These are phyloP conservation scores for Lactifluus pinguis DNA, from an alignment of 768 basidiomycete species.

Conservation along the genomic window DNA sequence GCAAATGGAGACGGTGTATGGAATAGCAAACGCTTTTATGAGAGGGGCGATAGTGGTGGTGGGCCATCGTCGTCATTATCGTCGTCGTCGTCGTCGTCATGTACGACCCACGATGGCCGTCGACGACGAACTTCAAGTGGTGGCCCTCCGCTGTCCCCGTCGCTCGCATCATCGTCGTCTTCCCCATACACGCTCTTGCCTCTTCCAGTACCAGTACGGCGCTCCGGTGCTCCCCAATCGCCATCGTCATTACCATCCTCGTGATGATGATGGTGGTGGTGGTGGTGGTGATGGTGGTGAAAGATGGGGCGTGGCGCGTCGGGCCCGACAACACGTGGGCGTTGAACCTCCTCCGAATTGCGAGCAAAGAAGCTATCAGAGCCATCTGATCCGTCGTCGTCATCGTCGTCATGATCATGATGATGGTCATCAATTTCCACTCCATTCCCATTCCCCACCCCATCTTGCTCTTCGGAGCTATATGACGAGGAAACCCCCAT, in stretches of 20 bases:
- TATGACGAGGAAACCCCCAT: conserved; percentile 8
- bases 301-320: not conserved
- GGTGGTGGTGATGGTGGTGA: not conserved
- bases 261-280: not conserved
- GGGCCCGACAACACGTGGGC: not conserved
- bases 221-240: not conserved
- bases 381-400: conserved; percentile 3
- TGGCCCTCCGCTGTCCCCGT: not conserved
- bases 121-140: conserved; percentile 19
- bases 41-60: not conserved
- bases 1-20: too few relatives aligned
- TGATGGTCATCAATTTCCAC: not conserved
- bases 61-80: not conserved
- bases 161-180: not conserved
- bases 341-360: conserved; percentile 13
- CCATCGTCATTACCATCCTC: not conserved
- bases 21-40: too few relatives aligned
- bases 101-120: conserved; percentile 13
- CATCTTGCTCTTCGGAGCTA: conserved; percentile 10
- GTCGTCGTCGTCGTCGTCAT: conserved; percentile 1
- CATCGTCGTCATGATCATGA: not conserved
- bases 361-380: conserved; percentile 20
- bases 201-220: not conserved
- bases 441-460: not conserved
- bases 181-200: not conserved